Evolutionary conservation across 1,139 yeast genomes (phyloP), one percentile per base, ranked within the genome.

Genomic region (Protomyces inouyei): DNA sequence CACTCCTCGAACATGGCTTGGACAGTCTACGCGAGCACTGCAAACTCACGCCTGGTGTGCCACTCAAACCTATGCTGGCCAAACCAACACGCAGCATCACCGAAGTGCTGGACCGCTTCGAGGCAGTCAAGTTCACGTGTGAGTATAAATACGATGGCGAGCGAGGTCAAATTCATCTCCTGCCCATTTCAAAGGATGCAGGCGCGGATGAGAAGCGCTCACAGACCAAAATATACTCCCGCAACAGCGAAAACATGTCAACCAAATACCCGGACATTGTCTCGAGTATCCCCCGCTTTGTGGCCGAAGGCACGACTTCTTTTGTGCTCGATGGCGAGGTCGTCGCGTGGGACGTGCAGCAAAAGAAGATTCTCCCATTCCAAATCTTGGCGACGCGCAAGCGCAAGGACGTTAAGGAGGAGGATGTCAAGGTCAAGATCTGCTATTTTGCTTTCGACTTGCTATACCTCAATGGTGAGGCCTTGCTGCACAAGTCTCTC

Each of bases 141-240:
- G 98, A 93, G 73, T 93, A 92, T 77, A 93, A 93, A 73, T 93
- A 93, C 72, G 98, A 93, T 74, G 99, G 99, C 55, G 98, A 95
- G 76, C 83, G 99, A 71, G 98, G 98, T 0, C 99, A 93, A 73
- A 87, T 93, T 8, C 99, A 93, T 74, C 76, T 87, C 45, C 75
- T 88, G 21, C 76, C 79, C 0, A 83, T 83, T 70, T 32, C 63
- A 10, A 45, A 37, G 16, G 51, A 43, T 6, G 63, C 63, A 12
- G 46, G 52, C 32, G 57, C 54, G 18, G 53, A 55, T 14, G 63
- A 59, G 35, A 52, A 59, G 36, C 32, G 53, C 8, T 97, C 97
- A 0, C 70, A 71, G 54, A 85, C 91, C 69, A 80, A 83, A 63
- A 87, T 93, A 9, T 93, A 90, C 73, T 91, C 97, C 1, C 83